Base-by-base conservation (phyloP, 2,329 filamentous ascomycete genomes). In the Xylaria sp. region DNA sequence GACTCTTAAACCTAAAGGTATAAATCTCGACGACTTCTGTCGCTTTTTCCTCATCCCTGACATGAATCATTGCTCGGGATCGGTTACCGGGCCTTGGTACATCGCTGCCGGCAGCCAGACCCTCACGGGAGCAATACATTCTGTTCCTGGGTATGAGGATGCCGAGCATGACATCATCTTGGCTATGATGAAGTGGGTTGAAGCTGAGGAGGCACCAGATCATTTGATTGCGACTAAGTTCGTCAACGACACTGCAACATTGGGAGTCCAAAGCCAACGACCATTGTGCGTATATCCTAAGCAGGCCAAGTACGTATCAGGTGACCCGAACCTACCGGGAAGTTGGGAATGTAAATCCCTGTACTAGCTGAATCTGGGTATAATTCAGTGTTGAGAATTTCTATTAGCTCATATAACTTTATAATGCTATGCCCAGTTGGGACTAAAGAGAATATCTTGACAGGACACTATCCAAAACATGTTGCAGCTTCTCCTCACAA, bases 11-110 rank as follows among this genome's bases (percentile, higher is more conserved):
- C 71, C 75, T 0, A 67, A 77, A 46, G 74, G 72, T 5, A 63
- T 75, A 28, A 58, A 74, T 28, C 81, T 83, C 54, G 84, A 83
- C 8, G 82, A 85, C 25, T 83, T 85, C 75, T 89, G 85, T 77
- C 74, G 79, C 20, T 82, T 85, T 71, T 86, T 86, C 76, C 76
- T 79, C 6, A 79, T 86, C n/a, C 83, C 83, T 2, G 84, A 84
- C 1, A 86, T 86, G 83, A 77, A 75, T 15, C 85, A 86, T 74
- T 87, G 85, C 71, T 62, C 70, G 58, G 55, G 76, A 69, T 64
- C 75, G 25, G 46, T 61, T 7, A 72, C 75, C 20, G 79, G 79
- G 1, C 79, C 80, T 2, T 81, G 76, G 78, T 78, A 79, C 66
- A 75, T 80, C 62, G 77, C 71, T 25, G 77, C 66, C 2, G 75